Evolutionary conservation across 768 basidiomycete genomes (phyloP), one percentile per base, ranked within the genome.

Genomic region (Kwoniella sp.): DNA sequence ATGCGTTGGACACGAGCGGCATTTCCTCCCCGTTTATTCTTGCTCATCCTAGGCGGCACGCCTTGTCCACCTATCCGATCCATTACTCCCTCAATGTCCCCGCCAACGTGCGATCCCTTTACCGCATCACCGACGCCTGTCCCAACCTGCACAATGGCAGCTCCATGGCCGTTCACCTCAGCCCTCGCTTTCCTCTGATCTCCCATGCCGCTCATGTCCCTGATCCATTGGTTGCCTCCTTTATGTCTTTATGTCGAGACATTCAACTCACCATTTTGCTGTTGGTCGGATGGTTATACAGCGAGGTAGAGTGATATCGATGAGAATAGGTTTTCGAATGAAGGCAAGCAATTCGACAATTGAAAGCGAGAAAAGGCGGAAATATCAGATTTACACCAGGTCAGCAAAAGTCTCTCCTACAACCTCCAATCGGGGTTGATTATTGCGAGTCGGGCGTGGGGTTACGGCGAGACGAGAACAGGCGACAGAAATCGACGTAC

Each of bases 241-340:
- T 5, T 5, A 34, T 13, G 34, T 37, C 34, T 37, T 13, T 13
- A n/a, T 37, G 5, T 45, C 41, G 8, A 20, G 17, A 47, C 38
- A 22, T 28, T 22, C 23, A 47, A 65, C 66, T 67, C 38, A 67
- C 66, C 66, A 67, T 67, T 61, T 67, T 67, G 66, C 62, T 63
- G 52, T 63, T 54, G 15, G 17, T 63, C 45, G 45, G 23, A 31
- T 48, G 25, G 30, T 23, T 23, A 23, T 7, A 55, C 26, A 55
- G 30, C 13, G 54, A 30, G 26, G 29, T 25, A 2, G 25, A 26
- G 12, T 31, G 29, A 55, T 12, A 26, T 26, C 52, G 52, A 54
- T 29, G 25, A 48, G 20, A 41, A 20, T n/a, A n/a, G n/a, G n/a
- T n/a, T 34, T 34, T 34, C 34, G 34, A 34, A 5, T 48, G 47